Percentiles rank a stretch among this genome's conserved stretches.
phyloP scores from a whole-genome alignment of 495 filamentous ascomycete species.

The Barbatosphaeria neglecta region DNA sequence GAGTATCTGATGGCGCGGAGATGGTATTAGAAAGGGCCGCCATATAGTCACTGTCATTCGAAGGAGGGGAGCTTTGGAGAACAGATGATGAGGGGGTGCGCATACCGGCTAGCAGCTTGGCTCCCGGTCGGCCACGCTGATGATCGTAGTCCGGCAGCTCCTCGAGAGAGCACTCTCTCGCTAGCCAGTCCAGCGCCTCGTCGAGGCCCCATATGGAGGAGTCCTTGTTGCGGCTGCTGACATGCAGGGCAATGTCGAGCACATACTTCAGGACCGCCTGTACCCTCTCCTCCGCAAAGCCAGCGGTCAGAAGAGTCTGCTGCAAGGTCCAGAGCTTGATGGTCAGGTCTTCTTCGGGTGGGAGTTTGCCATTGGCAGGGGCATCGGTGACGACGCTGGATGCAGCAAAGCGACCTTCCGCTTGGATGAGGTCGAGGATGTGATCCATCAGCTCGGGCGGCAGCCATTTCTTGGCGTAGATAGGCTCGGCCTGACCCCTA shows the following conservation, averaged over 20 bases:
- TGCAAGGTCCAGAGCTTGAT: constrained; percentile 72
- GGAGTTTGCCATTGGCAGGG: constrained; percentile 26
- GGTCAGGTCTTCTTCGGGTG: constrained; percentile 60
- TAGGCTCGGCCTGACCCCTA: constrained; percentile 54
- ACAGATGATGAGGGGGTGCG: neutral
- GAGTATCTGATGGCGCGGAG: constrained; percentile 21
- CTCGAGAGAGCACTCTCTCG: constrained; percentile 51
- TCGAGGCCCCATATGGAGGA: constrained; percentile 74
- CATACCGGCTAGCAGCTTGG: constrained; percentile 24
- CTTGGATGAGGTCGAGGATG: constrained; percentile 49
- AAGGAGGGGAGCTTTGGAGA: no score
- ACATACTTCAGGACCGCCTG: constrained; percentile 55
- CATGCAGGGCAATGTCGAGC: constrained; percentile 43
- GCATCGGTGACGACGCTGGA: constrained; percentile 28
- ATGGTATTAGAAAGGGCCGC: neutral
- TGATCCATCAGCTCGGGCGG: constrained; percentile 66
- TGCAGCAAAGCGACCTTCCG: constrained; percentile 37
- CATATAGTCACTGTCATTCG: no score
- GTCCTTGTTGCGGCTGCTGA: constrained; percentile 44
- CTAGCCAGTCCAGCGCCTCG: constrained; percentile 79
- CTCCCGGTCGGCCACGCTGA: constrained; percentile 17
- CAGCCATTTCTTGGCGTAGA: constrained; percentile 68
- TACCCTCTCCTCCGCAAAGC: constrained; percentile 52
- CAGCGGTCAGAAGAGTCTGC: constrained; percentile 51
- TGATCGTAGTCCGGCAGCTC: constrained; percentile 66